These are phyloP conservation scores for Polyplosphaeria fusca DNA, from an alignment of 495 filamentous ascomycete species.

Conservation along the genomic window DNA sequence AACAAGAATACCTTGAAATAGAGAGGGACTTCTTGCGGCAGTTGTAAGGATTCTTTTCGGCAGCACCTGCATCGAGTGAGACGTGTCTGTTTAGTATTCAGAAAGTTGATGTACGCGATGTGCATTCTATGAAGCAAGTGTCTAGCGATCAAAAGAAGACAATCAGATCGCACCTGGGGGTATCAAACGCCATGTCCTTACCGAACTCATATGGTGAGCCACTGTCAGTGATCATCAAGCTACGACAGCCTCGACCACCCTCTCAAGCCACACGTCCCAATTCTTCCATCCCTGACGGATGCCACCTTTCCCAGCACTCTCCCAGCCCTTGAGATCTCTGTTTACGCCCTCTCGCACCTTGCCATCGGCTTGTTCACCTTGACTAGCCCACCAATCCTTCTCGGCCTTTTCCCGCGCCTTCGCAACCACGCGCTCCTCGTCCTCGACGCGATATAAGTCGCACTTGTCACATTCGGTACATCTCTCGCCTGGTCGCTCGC, in stretches of 20 bases:
- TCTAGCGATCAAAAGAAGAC: no score
- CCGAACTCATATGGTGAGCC: no score
- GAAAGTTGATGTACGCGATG: no score
- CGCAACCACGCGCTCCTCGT: constrained; percentile 73
- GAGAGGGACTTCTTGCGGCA: no score
- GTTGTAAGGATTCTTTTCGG: no score
- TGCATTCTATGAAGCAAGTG: no score
- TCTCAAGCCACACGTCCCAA: constrained; percentile 32
- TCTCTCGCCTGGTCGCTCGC: constrained; percentile 64
- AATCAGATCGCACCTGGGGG: no score
- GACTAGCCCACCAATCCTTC: constrained; percentile 69
- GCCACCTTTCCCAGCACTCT: constrained; percentile 16
- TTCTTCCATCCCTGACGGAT: neutral
- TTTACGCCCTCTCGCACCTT: constrained; percentile 16
- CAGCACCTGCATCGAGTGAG: no score
- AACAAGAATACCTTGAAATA: no score
- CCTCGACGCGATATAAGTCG: constrained; percentile 83
- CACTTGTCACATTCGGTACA: constrained; percentile 82
- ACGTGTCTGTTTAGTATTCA: no score
- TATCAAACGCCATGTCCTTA: no score
- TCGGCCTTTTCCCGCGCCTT: constrained; percentile 78
- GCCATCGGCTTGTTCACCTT: constrained; percentile 51
- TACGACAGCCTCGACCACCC: constrained; percentile 30
- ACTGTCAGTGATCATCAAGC: neutral
- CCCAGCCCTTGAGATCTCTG: constrained; percentile 7